Evolutionary conservation across 306 rosid species (phyloP).

Genomic region (Quillaja saponaria): DNA sequence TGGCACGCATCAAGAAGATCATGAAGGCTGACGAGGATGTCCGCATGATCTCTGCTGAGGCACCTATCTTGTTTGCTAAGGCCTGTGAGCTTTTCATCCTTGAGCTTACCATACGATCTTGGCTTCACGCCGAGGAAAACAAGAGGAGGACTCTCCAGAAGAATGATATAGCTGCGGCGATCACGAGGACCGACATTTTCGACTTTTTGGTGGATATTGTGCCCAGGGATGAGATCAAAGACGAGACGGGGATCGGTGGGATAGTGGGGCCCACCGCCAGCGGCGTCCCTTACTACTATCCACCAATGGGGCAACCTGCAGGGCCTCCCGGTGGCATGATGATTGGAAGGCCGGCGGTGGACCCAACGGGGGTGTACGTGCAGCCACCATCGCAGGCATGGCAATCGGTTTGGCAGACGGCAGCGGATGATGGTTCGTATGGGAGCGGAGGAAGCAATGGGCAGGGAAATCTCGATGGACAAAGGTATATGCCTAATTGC

Average conservation of each 20-base stretch:
- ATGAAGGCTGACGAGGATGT: conserved; percentile 99
- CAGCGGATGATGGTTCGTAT: conserved; percentile 65
- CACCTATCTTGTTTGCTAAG: conserved; percentile 86
- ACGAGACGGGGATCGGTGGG: conserved; percentile 56
- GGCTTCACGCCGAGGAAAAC: conserved; percentile 99
- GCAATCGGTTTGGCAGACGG: conserved; percentile 91
- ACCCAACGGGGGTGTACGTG: conserved; percentile 74
- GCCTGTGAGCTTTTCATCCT: conserved; percentile 99
- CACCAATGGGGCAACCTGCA: conserved; percentile 85
- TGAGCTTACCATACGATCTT: conserved; percentile 92
- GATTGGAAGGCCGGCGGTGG: conserved; percentile 88
- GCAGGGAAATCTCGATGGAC: conserved; percentile 76
- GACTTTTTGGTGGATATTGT: conserved; percentile 91
- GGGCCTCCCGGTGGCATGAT: conserved; percentile 67
- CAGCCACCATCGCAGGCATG: conserved; percentile 98
- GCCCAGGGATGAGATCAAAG: conserved; percentile 94
- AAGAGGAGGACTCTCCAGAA: conserved; percentile 91
- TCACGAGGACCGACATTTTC: conserved; percentile 86
- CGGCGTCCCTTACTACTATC: conserved; percentile 83
- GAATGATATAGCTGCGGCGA: conserved; percentile 92
- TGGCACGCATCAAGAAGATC: conserved; percentile 98
- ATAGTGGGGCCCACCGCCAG: conserved; percentile 71
- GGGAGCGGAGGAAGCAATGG: conserved; percentile 61
- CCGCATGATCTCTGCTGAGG: conserved; percentile 97
- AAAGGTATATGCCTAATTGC: conserved; percentile 53